Evolutionary conservation across 2,329 filamentous ascomycete genomes (phyloP), one percentile per base, ranked within the genome.

Genomic region (Corynespora cassiicola): DNA sequence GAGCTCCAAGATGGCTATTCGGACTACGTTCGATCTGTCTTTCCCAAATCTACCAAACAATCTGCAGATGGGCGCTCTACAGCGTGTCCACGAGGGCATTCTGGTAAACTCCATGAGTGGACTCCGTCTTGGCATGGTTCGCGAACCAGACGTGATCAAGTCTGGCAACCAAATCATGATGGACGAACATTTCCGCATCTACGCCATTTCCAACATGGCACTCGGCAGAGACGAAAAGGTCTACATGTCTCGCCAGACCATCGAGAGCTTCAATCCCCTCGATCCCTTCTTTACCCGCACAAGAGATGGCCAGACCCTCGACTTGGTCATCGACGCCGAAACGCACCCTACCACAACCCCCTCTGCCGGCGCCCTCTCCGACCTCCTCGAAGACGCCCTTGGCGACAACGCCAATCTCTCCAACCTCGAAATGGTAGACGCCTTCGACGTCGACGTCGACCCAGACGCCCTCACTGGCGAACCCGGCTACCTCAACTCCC

Each of bases 151-250:
- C 10, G 61, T 58, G 1, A 37, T 63, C 3, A 47, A 51, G 5
- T n/a, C n/a, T n/a, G n/a, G n/a, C n/a, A n/a, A n/a, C n/a, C 42
- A 49, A 3, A 39, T 53, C 7, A 42, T 50, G 1, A 21, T 66
- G 21, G 63, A 68, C 23, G 67, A 71, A 21, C 68, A 74, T 10
- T 90, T 87, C 77, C 79, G 85, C 39, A 85, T 97, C 26, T 88
- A 87, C 40, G 86, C 87, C 28, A 84, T 96, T 46, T 90, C 89
- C 26, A 88, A 87, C 52, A 80, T 91, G 25, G 81, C 87, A 1
- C 75, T 99, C 3, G 92, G 92, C 4, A 85, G 87, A 31, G 90
- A 97, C 60, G 92, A 97, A 68, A 88, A 86, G 49, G 83, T 96
- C 14, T 88, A 88, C 61, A 80, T 97, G 48, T 79, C 86, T 30